Percentiles rank a stretch among this genome's conserved stretches.
Evolutionary conservation across 768 basidiomycete species (phyloP).

Genomic region (Tricholoma sp.): DNA sequence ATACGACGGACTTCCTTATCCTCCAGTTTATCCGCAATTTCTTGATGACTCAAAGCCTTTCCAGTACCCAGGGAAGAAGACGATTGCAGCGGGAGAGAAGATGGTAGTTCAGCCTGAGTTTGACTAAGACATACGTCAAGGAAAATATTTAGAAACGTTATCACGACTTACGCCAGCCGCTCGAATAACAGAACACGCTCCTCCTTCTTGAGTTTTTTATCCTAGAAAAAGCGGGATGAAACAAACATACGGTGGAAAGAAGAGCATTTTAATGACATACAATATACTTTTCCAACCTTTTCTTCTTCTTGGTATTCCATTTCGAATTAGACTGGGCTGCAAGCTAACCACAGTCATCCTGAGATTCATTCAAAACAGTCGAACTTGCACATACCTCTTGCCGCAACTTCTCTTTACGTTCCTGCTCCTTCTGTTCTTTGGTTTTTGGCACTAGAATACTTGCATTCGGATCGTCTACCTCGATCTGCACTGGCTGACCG

Average conservation of each 20-base stretch:
- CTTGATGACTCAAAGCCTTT: constrained; percentile 53
- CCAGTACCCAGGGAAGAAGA: constrained; percentile 84
- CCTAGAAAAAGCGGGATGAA: constrained; percentile 36
- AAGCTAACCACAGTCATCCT: constrained; percentile 27
- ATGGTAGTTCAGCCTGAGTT: constrained; percentile 65
- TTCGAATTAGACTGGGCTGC: constrained; percentile 57
- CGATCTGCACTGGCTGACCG: constrained; percentile 12
- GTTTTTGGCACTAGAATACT: constrained; percentile 54
- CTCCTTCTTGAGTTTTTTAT: constrained; percentile 91
- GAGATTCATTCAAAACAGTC: constrained; percentile 2
- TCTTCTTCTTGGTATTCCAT: constrained; percentile 82
- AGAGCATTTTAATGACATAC: constrained; percentile 36
- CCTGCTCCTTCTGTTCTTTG: constrained; percentile 53
- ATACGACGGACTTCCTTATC: constrained; percentile 52
- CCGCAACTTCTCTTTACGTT: constrained; percentile 53
- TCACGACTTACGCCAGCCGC: constrained; percentile 66
- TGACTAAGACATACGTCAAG: constrained; percentile 44
- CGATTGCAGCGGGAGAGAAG: constrained; percentile 60
- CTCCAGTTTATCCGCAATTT: constrained; percentile 53
- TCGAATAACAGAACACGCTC: constrained; percentile 72
- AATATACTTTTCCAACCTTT: constrained; percentile 88
- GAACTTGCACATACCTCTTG: constrained; percentile 44
- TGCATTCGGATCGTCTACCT: constrained; percentile 49
- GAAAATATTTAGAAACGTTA: constrained; percentile 2
- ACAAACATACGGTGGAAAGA: neutral